Conservation (phyloP, 2,329 filamentous ascomycete genomes). For the Coniochaeta prunicola region DNA sequence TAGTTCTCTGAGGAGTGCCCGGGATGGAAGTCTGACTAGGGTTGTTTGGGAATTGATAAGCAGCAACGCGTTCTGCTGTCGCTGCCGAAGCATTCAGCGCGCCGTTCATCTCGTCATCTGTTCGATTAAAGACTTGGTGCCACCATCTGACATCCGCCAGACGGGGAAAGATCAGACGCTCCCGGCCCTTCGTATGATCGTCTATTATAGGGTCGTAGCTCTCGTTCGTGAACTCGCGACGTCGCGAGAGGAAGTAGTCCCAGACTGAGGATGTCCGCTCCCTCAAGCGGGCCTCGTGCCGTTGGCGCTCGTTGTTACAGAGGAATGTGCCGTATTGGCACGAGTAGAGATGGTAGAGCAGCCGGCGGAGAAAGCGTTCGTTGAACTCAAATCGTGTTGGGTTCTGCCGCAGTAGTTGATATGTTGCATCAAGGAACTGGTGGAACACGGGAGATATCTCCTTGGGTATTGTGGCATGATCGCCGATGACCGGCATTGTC, state of each 20-base stretch:
- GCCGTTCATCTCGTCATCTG: slow-evolving; percentile 89
- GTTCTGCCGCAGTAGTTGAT: slow-evolving; percentile 79
- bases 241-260: slow-evolving; percentile 86
- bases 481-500: slow-evolving; percentile 30
- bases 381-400: slow-evolving; percentile 93
- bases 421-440: slow-evolving; percentile 91
- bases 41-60: slow-evolving; percentile 15
- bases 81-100: slow-evolving; percentile 47
- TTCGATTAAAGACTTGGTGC: slow-evolving; percentile 78
- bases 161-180: slow-evolving; percentile 76
- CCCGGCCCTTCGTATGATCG: slow-evolving; percentile 70
- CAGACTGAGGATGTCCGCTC: slow-evolving; percentile 82
- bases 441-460: slow-evolving; percentile 96
- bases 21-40: slow-evolving; percentile 2
- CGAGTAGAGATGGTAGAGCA: slow-evolving; percentile 90
- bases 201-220: slow-evolving; percentile 70
- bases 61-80: slow-evolving; percentile 31
- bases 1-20: slow-evolving; percentile 37
- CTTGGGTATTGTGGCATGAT: slow-evolving; percentile 70
- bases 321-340: slow-evolving; percentile 97
- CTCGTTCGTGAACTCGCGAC: slow-evolving; percentile 73
- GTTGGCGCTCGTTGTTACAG: slow-evolving; percentile 89
- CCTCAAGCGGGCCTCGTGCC: slow-evolving; percentile 59
- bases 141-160: slow-evolving; percentile 85
- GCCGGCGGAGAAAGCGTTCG: slow-evolving; percentile 79